phyloP scores from a whole-genome alignment of 495 filamentous ascomycete species.

The Hypoxylon trugodes region DNA sequence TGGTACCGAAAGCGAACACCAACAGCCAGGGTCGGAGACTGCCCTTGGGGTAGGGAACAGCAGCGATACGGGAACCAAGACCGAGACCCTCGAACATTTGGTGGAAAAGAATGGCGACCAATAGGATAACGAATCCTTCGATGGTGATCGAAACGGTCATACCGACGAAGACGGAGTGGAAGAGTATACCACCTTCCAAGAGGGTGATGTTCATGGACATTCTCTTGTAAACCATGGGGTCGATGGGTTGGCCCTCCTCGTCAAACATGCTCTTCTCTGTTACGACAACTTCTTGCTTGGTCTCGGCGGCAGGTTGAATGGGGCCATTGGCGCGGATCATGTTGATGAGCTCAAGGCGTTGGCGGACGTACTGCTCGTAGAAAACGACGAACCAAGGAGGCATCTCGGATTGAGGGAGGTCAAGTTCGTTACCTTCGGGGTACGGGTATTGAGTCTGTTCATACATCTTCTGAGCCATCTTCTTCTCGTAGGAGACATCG shows the following conservation, averaged over 20 bases:
- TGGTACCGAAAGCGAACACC: slow-evolving; percentile 67
- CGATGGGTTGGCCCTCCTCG: slow-evolving; percentile 52
- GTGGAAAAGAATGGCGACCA: slow-evolving; percentile 74
- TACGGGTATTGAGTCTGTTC: slow-evolving; percentile 37
- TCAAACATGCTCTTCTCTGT: slow-evolving; percentile 44
- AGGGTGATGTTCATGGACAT: slow-evolving; percentile 63
- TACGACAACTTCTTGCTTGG: slow-evolving; percentile 37
- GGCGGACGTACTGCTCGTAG: slow-evolving; percentile 63
- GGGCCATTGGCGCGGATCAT: slow-evolving; percentile 48
- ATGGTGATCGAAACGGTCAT: slow-evolving; percentile 73
- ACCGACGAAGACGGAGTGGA: slow-evolving; percentile 72
- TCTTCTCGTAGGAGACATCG: slow-evolving; percentile 52
- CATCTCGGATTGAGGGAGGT: slow-evolving; percentile 55
- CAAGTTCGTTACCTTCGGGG: slow-evolving; percentile 41
- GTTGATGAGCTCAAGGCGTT: slow-evolving; percentile 58
- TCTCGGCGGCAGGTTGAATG: slow-evolving; percentile 4
- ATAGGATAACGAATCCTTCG: slow-evolving; percentile 70
- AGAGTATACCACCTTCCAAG: slow-evolving; percentile 64
- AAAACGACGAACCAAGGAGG: slow-evolving; percentile 64
- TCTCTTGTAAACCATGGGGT: slow-evolving; percentile 56
- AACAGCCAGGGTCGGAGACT: slow-evolving; percentile 69
- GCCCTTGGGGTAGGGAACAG: slow-evolving; percentile 57
- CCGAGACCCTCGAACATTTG: slow-evolving; percentile 77
- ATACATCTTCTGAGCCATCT: slow-evolving; percentile 49
- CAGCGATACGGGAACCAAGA: slow-evolving; percentile 69